Conservation (phyloP, 2,329 filamentous ascomycete genomes). For the Dryadomyces quercivorus region DNA sequence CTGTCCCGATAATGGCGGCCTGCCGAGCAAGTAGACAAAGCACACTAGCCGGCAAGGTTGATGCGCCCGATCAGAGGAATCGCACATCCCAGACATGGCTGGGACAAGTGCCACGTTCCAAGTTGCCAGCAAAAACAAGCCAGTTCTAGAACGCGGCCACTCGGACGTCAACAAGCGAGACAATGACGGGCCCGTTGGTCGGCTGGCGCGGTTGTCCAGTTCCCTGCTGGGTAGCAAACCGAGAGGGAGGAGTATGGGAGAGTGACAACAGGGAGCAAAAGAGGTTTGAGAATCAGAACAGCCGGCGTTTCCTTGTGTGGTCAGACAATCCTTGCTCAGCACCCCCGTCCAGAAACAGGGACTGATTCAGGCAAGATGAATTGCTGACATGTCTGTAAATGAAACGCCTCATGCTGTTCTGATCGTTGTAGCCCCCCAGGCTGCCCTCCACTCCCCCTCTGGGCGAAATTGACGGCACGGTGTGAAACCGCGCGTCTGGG, state of each 20-base stretch:
- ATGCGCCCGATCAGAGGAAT: slow-evolving; percentile 46
- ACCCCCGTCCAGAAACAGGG: not conserved
- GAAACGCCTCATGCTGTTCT: slow-evolving; percentile 24
- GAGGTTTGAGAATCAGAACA: slow-evolving; percentile 15
- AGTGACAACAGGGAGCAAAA: slow-evolving; percentile 23
- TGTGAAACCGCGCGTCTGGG: slow-evolving; percentile 7
- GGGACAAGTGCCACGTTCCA: not conserved
- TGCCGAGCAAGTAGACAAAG: slow-evolving; percentile 19
- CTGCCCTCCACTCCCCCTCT: slow-evolving; percentile 30
- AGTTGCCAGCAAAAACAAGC: not conserved
- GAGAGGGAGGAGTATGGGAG: slow-evolving; percentile 28
- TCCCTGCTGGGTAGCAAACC: slow-evolving; percentile 10
- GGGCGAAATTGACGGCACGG: slow-evolving; percentile 3
- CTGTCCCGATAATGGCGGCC: slow-evolving; percentile 32
- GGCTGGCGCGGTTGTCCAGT: slow-evolving; percentile 10
- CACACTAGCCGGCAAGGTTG: slow-evolving; percentile 31
- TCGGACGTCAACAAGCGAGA: slow-evolving; percentile 13
- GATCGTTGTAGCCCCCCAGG: slow-evolving; percentile 36
- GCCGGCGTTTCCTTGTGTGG: slow-evolving; percentile 32
- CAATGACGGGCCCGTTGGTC: slow-evolving; percentile 7
- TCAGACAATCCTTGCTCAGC: slow-evolving; percentile 27
- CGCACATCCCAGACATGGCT: not conserved
- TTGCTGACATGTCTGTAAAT: slow-evolving; percentile 11
- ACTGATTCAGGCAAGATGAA: slow-evolving; percentile 33
- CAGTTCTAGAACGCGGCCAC: slow-evolving; percentile 1